Base-by-base conservation (phyloP, 257 asterid genomes). In the Forsythia viridissima region DNA sequence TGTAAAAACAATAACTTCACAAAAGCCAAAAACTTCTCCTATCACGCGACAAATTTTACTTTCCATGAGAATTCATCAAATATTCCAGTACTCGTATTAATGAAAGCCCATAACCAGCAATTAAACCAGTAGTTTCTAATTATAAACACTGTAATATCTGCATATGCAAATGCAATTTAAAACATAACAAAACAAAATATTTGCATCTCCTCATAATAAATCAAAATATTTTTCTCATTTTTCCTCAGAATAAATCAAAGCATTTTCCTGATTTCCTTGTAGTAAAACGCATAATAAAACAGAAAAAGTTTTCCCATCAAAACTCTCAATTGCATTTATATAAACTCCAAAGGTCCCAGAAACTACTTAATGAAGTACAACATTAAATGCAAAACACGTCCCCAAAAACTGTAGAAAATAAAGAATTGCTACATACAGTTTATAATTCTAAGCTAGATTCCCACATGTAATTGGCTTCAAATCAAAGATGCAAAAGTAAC, bases 401-500 rank as follows among this genome's bases (percentile, higher is more conserved):
- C 65, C 65, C 9, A 16, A n/a, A 73, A 51, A 73, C 18, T 15
- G 4, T 16, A 67, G 36, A 57, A 59, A 39, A 70, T 24, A n/a
- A 40, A n/a, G 59, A 40, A n/a, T 7, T 41, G 70, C 70, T 63
- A 9, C 40, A 63, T 63, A 11, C 70, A 24, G 70, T 21, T 30
- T 30, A 30, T 12, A 51, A 15, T 51, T 51, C 4, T 52, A 44
- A 52, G 59, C 59, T 15, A 51, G 18, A 51, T 51, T 51, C 59
- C 51, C 51, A 6, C 51, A 43, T 43, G 2, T 43, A 8, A 43
- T 43, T 43, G 9, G 4, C 12, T 43, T 43, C 51, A 43, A 43
- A 71, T 41, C 76, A 18, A 13, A 40, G 55, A 13, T 46, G 66
- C 21, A 51, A 65, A 71, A n/a, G 61, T n/a, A 76, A 63, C 43